Conservation (phyloP, 495 filamentous ascomycete species). For the Lentithecium fluviatile region DNA sequence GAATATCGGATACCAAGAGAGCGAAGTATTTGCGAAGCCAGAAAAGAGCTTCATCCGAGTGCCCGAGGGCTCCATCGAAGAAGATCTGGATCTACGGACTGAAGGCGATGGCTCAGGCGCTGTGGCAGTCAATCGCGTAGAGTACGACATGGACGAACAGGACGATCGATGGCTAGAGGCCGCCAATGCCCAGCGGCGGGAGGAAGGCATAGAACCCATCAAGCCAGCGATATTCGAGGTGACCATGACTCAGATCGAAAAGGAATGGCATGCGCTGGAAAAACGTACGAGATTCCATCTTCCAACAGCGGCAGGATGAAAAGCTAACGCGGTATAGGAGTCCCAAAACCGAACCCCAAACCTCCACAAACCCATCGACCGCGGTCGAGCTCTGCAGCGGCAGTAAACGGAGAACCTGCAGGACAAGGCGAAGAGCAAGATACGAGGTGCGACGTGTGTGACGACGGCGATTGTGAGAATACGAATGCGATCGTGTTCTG, state of each 20-base stretch:
- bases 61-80: slow-evolving; percentile 73
- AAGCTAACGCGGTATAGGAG: slow-evolving; percentile 45
- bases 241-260: slow-evolving; percentile 97
- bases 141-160: slow-evolving; percentile 99
- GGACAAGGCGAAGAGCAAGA: slow-evolving; percentile 88
- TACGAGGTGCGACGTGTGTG: slow-evolving; percentile 95
- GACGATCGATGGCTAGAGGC: slow-evolving; percentile 93
- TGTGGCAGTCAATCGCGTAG: slow-evolving; percentile 68
- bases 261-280: slow-evolving; percentile 95
- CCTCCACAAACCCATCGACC: slow-evolving; percentile 89
- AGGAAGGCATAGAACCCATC: slow-evolving; percentile 71
- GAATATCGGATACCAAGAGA: slow-evolving; percentile 91
- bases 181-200: slow-evolving; percentile 72
- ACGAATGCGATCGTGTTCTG: slow-evolving; percentile 99
- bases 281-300: slow-evolving; percentile 55
- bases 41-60: slow-evolving; percentile 75
- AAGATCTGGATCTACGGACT: slow-evolving; percentile 69
- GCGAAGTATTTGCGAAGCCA: slow-evolving; percentile 77
- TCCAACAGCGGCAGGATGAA: neutral
- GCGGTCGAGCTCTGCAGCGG: slow-evolving; percentile 85
- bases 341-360: slow-evolving; percentile 93
- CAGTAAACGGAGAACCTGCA: slow-evolving; percentile 84
- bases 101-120: slow-evolving; percentile 58
- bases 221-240: slow-evolving; percentile 94
- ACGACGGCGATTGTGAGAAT: slow-evolving; percentile 98